phyloP scores from a whole-genome alignment of 73 alveolate species.

The Durusdinium trenchii region DNA sequence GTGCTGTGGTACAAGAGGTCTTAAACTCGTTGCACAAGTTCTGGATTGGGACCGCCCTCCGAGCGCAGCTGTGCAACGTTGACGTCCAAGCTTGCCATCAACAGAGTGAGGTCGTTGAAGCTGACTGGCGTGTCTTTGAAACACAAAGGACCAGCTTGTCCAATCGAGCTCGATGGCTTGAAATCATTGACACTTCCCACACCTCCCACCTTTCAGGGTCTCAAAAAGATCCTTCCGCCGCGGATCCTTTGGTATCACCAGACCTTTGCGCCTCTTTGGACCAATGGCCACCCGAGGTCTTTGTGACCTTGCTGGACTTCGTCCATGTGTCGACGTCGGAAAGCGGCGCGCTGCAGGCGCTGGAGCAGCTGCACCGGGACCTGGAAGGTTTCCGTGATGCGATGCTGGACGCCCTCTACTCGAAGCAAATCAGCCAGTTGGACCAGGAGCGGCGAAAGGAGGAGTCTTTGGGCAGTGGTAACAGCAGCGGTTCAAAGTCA shows the following conservation, averaged over 20 bases:
- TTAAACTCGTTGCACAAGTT: not conserved
- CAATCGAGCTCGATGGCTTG: not conserved
- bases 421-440: too few relatives aligned
- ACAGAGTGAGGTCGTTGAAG: not conserved
- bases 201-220: too few relatives aligned
- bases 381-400: constrained; percentile 37
- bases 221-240: too few relatives aligned
- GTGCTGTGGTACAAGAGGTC: not conserved
- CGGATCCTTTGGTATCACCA: too few relatives aligned
- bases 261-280: too few relatives aligned
- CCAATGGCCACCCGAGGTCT: constrained; percentile 14
- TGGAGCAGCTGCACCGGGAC: not conserved
- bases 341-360: not conserved
- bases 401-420: not conserved
- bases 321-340: not conserved
- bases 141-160: not conserved
- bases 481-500: not conserved
- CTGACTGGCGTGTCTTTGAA: not conserved
- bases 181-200: constrained; percentile 16
- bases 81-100: not conserved
- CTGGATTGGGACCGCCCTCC: constrained; percentile 21
- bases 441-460: too few relatives aligned
- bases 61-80: not conserved
- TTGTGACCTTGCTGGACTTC: not conserved
- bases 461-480: not conserved